A percentile compares a stretch with the other conserved stretches of the same genome.
Conservation (phyloP, 2,329 filamentous ascomycete genomes). For the Macrophomina tecta region DNA sequence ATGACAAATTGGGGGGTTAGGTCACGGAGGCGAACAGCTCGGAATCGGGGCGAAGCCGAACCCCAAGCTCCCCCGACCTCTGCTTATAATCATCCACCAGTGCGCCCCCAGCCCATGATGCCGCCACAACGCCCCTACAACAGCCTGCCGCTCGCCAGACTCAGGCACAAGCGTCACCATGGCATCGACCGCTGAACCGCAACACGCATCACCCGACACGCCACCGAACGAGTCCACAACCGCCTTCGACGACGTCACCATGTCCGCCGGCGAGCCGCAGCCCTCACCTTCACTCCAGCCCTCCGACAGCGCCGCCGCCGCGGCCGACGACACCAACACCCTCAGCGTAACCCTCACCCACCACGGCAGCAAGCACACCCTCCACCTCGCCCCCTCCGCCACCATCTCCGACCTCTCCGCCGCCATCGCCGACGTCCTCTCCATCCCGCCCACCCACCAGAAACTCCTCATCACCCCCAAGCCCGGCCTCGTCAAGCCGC, state of each 20-base stretch:
- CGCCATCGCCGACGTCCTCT: slow-evolving; percentile 61
- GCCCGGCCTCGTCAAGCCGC: slow-evolving; percentile 67
- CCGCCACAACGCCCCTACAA: slow-evolving; percentile 1
- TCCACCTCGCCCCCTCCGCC: slow-evolving; percentile 56
- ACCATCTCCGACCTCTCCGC: slow-evolving; percentile 65
- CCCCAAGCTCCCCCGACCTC: slow-evolving; percentile 2
- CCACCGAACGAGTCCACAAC: background rate
- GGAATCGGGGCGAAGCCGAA: slow-evolving; percentile 19
- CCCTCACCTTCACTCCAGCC: background rate
- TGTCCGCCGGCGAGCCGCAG: background rate
- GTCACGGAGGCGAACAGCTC: slow-evolving; percentile 19
- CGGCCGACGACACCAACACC: background rate
- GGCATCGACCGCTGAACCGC: slow-evolving; percentile 18
- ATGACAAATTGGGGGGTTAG: slow-evolving; percentile 20
- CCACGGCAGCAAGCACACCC: slow-evolving; percentile 57
- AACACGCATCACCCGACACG: background rate
- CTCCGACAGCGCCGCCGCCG: background rate
- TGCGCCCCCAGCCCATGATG: slow-evolving; percentile 13
- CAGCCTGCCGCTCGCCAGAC: background rate
- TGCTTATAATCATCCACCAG: slow-evolving; percentile 10
- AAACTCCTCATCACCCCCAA: slow-evolving; percentile 71
- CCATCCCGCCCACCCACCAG: slow-evolving; percentile 68
- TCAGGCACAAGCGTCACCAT: slow-evolving; percentile 6
- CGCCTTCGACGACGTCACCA: background rate
- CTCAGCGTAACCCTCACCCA: slow-evolving; percentile 56